Evolutionary conservation across 192 early-diverging fungal species (phyloP), one percentile per base, ranked within the genome.

Genomic region (Entomortierella lignicola): DNA sequence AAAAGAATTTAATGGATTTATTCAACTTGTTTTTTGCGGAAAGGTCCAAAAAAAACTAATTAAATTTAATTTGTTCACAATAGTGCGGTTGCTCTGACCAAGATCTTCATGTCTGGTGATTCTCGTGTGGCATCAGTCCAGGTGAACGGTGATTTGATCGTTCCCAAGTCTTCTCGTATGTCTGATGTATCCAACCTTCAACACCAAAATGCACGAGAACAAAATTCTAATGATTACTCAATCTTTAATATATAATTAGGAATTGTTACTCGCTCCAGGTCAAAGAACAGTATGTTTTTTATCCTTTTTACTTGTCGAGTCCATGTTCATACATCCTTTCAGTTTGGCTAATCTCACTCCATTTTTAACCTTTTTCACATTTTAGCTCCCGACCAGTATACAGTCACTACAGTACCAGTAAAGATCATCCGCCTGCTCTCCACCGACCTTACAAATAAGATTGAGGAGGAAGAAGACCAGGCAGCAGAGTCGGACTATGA

Each of bases 391-490:
- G 93, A 95, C 37, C 89, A 94, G 54, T 96, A 89, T 81, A 91
- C 90, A 4, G 82, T 83, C 27, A 87, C 96, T 23, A 91, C 94
- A 21, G 91, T 95, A 34, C 82, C 91, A 8, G 89, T 87, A 67
- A 98, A 97, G 82, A 95, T 95, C 15, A 77, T 97, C 57, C 95
- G 94, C 80, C 83, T 98, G 8, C 80, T 98, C 20, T 56, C 96
- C 20, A 86, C 85, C n/a, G 96, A 99, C 59, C 73, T 94, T 30
- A 87, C 91, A 29, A 89, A 90, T 80, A 89, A 92, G 55, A 69
- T 84, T 23, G 89, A 92, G 34, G 84, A 87, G 50, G 81, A 71
- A 48, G 85, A 82, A 27, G 60, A 83, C 51, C 81, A 72, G 55
- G 85, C 87, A 83, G 88, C 84, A 25, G 86, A 88, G 51, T 72